Evolutionary conservation across 106 monocot genomes (phyloP).

Genomic region (Acorus gramineus): DNA sequence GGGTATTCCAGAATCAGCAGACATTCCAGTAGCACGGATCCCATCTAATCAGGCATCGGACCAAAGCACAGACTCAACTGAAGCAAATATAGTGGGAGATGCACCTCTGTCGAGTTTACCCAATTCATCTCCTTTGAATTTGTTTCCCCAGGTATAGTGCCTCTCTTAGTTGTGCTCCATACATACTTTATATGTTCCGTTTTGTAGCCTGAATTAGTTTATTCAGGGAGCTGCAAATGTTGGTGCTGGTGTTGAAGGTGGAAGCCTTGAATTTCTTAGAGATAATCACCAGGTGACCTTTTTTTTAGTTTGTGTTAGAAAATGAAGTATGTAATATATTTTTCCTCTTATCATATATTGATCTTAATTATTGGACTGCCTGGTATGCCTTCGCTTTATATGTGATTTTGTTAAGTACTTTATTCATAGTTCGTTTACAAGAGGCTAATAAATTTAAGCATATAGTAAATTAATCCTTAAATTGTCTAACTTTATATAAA

Average conservation of each 20-base stretch:
- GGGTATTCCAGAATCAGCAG: constrained; percentile 84
- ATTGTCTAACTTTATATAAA: background rate
- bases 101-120: constrained; percentile 49
- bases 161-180: background rate
- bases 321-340: too few relatives aligned
- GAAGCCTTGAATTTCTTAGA: constrained; percentile 88
- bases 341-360: too few relatives aligned
- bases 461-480: too few relatives aligned
- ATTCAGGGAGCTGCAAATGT: constrained; percentile 27
- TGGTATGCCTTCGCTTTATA: too few relatives aligned
- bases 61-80: constrained; percentile 15
- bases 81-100: constrained; percentile 17
- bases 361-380: too few relatives aligned
- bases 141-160: constrained; percentile 84
- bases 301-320: too few relatives aligned
- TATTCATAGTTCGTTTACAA: too few relatives aligned
- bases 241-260: constrained; percentile 54
- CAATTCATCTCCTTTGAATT: constrained; percentile 74
- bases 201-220: background rate
- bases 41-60: constrained; percentile 25
- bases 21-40: constrained; percentile 40
- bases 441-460: too few relatives aligned
- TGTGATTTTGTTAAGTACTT: too few relatives aligned
- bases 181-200: background rate
- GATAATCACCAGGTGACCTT: constrained; percentile 63